Percentiles rank a stretch among this genome's conserved stretches.
Conservation (phyloP, 2,329 filamentous ascomycete species). For the Scleromitrula shiraiana region DNA sequence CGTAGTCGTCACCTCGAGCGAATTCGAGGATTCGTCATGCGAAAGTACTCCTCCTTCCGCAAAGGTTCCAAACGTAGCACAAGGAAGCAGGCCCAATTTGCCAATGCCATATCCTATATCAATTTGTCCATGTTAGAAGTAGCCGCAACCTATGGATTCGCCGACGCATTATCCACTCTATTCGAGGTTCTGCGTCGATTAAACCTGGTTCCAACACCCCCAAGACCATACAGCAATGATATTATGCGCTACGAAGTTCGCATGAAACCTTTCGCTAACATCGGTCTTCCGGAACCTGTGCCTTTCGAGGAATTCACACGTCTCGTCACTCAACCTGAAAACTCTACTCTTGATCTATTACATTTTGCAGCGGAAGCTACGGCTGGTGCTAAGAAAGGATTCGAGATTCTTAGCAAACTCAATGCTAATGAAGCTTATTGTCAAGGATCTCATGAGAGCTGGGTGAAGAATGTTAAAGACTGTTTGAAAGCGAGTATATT, state of each 20-base stretch:
- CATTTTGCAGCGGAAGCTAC: constrained; percentile 29
- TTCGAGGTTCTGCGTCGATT: constrained; percentile 42
- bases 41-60: constrained; percentile 13
- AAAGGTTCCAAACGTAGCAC: constrained; percentile 9
- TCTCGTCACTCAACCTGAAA: constrained; percentile 36
- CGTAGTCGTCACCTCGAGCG: constrained; percentile 56
- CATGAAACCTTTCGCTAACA: constrained; percentile 60
- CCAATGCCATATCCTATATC: constrained; percentile 45
- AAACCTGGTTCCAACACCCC: constrained; percentile 33
- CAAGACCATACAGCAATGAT: constrained; percentile 47
- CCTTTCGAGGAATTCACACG: constrained; percentile 44
- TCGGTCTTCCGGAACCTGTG: constrained; percentile 51
- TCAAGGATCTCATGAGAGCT: constrained; percentile 51
- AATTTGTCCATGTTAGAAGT: constrained; percentile 57
- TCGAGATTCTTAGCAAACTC: constrained; percentile 48
- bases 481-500: constrained; percentile 64
- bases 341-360: constrained; percentile 27
- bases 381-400: constrained; percentile 39
- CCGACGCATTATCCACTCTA: constrained; percentile 41
- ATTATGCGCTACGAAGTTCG: constrained; percentile 56
- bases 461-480: constrained; percentile 51
- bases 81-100: constrained; percentile 32
- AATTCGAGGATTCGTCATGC: constrained; percentile 57
- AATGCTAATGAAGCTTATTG: constrained; percentile 45
- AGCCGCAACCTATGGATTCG: constrained; percentile 48